Conservation (phyloP, 2,329 filamentous ascomycete species). For the Diaporthe helianthi region DNA sequence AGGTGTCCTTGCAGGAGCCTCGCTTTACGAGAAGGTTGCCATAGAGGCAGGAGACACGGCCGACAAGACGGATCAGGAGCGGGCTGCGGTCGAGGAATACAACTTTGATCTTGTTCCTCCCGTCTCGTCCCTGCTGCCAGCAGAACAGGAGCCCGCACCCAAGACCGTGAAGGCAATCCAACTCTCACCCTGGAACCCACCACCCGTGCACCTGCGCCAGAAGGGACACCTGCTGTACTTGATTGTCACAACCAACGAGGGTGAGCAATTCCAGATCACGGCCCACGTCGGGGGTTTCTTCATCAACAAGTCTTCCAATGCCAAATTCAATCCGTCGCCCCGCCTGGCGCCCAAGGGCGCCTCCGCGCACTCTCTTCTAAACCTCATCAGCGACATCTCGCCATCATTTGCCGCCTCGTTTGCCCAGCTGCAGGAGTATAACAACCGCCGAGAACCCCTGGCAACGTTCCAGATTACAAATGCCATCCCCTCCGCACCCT, state of each 20-base stretch:
- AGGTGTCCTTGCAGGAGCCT: conserved; percentile 83
- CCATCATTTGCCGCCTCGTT: conserved; percentile 83
- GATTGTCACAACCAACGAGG: conserved; percentile 87
- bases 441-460: conserved; percentile 84
- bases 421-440: conserved; percentile 80
- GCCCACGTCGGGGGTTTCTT: conserved; percentile 94
- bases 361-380: conserved; percentile 85
- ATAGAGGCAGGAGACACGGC: conserved; percentile 50
- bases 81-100: conserved; percentile 67
- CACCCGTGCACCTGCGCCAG: conserved; percentile 87
- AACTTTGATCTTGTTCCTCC: conserved; percentile 75
- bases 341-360: conserved; percentile 78
- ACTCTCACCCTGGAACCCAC: conserved; percentile 95
- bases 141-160: conserved; percentile 70
- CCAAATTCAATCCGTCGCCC: conserved; percentile 92
- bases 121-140: conserved; percentile 75
- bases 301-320: conserved; percentile 94
- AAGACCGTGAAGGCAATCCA: conserved; percentile 92
- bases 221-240: conserved; percentile 94
- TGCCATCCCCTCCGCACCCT: conserved; percentile 88
- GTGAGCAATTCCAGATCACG: conserved; percentile 93
- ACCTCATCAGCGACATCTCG: conserved; percentile 79
- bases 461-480: conserved; percentile 97
- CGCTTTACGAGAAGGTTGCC: conserved; percentile 82
- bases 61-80: conserved; percentile 53